A percentile compares a stretch with the other conserved stretches of the same genome.
phyloP scores from a whole-genome alignment of 345 rosid genomes.

The Eucalyptus pauciflora region DNA sequence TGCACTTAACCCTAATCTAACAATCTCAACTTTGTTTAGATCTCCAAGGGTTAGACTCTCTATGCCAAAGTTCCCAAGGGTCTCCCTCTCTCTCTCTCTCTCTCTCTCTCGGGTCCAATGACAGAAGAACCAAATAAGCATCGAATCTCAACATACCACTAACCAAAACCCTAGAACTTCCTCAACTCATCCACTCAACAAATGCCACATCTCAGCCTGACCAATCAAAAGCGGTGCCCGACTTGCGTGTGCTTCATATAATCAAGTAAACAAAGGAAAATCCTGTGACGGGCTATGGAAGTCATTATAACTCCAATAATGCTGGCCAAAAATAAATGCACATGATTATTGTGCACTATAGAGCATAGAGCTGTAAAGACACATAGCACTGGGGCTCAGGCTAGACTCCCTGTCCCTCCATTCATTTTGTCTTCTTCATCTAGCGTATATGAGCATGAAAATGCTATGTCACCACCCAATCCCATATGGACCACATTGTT shows the following conservation, averaged over 20 bases:
- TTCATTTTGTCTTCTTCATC: not conserved
- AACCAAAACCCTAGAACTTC: not conserved
- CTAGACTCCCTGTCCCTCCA: not conserved
- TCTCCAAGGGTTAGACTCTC: not conserved
- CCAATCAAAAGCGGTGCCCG: not conserved
- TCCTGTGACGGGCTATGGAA: not conserved
- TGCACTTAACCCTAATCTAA: not conserved
- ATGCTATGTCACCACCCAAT: not conserved
- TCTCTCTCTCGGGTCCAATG: not conserved
- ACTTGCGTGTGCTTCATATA: not conserved
- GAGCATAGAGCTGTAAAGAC: not conserved
- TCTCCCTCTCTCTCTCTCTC: not conserved
- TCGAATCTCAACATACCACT: not conserved
- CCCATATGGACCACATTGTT: not conserved
- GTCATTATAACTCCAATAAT: not conserved
- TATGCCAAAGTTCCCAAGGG: not conserved
- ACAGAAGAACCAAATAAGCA: not conserved
- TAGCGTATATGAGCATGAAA: not conserved
- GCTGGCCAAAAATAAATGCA: not conserved
- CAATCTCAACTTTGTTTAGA: not conserved
- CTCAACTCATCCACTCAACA: not conserved
- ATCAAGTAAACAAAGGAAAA: not conserved
- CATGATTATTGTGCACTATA: not conserved
- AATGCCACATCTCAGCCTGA: not conserved
- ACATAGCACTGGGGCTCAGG: not conserved